Evolutionary conservation across 495 filamentous ascomycete species (phyloP).

Genomic region (Parachaetomium inaequale): DNA sequence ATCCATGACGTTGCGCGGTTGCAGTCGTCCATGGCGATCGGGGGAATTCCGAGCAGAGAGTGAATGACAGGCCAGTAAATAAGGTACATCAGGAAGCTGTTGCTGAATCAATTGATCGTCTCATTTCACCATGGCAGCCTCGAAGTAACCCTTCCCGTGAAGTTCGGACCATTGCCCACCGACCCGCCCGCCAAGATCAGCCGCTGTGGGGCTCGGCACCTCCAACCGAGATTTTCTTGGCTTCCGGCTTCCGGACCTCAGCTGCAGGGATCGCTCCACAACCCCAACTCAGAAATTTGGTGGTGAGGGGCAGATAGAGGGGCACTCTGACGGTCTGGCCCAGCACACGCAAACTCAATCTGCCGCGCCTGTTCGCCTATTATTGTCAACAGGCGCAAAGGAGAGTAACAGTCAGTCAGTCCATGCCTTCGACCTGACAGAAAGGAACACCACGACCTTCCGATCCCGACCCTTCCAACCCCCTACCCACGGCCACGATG

Average conservation of each 20-base stretch:
- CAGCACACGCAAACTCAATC: not conserved
- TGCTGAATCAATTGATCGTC: no score
- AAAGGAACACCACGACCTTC: not conserved
- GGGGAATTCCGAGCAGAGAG: no score
- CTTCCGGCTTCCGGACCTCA: not conserved
- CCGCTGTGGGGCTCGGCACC: not conserved
- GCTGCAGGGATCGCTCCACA: not conserved
- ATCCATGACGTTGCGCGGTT: not conserved
- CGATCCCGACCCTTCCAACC: not conserved
- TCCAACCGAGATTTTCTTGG: not conserved
- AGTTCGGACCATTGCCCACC: not conserved
- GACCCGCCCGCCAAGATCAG: not conserved
- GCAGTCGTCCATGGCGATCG: not conserved
- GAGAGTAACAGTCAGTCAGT: not conserved
- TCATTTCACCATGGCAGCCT: not conserved
- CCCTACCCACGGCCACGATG: not conserved
- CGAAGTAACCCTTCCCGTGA: no score
- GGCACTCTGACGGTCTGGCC: not conserved
- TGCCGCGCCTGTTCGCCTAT: not conserved
- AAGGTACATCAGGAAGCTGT: no score
- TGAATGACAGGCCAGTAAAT: no score
- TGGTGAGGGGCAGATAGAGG: slow-evolving; percentile 5
- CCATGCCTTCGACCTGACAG: not conserved
- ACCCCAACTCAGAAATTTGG: not conserved
- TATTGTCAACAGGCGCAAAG: not conserved